These are phyloP conservation scores for Ustilago cynodontis DNA, from an alignment of 1,284 basidiomycete species.

Conservation along the genomic window DNA sequence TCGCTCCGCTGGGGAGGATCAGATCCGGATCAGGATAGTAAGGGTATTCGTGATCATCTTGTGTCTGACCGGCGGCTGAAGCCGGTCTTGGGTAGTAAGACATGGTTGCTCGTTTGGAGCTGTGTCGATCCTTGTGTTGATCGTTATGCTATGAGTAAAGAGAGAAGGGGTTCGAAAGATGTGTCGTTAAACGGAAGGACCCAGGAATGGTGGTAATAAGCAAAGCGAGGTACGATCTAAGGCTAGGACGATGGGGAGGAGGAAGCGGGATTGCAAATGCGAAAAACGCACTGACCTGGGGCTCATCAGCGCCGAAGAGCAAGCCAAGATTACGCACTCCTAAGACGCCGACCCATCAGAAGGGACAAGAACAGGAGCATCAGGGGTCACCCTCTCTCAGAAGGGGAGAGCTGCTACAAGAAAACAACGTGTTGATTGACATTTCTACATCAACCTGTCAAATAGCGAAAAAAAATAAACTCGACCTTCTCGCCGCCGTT, in stretches of 20 bases:
- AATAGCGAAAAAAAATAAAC: no score
- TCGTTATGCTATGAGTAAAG: neutral
- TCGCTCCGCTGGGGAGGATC: slow-evolving; percentile 28
- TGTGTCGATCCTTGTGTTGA: no score
- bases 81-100: slow-evolving; percentile 33
- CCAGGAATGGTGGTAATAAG: neutral
- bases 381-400: neutral
- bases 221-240: slow-evolving; percentile 2
- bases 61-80: slow-evolving; percentile 33
- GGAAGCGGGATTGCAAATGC: slow-evolving; percentile 1
- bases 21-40: slow-evolving; percentile 51
- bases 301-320: neutral
- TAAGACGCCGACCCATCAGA: slow-evolving; percentile 1
- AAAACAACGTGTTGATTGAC: slow-evolving; percentile 29
- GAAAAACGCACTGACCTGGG: slow-evolving; percentile 12
- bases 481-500: no score
- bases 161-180: neutral
- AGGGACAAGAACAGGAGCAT: slow-evolving; percentile 2
- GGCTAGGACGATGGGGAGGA: neutral
- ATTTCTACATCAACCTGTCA: slow-evolving; percentile 22
- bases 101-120: slow-evolving; percentile 15
- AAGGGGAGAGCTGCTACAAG: neutral
- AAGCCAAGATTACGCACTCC: slow-evolving; percentile 19
- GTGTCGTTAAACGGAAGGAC: neutral
- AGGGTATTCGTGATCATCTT: slow-evolving; percentile 40